Base-by-base conservation (phyloP, 176 grass and related monocot genomes). In the Oryza glumipatula region DNA sequence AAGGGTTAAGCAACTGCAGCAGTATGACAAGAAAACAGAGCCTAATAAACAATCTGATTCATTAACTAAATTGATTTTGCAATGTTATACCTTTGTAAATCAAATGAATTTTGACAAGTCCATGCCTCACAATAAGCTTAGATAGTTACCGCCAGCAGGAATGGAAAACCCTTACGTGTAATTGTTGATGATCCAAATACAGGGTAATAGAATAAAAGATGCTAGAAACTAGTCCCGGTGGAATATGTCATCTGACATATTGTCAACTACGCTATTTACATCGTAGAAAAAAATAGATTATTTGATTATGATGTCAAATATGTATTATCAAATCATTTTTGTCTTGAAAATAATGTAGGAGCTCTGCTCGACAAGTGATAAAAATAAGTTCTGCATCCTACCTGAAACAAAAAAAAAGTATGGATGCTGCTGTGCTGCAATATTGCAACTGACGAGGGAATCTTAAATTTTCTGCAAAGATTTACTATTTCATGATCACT, bases 251-350 rank as follows among this genome's bases (percentile, higher is more conserved):
- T 33, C 56, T 67, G 45, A 17, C 56, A 67, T 24, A 24, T 68
- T 38, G 11, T 13, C 23, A 78, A 54, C 56, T 52, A 87, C 4
- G 0, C 19, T 58, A 58, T 58, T 58, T 58, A 8, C 17, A 58
- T 58, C 5, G 5, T 6, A 21, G 1, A 58, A 8, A 23, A 60
- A 60, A 0, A 51, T 54, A 87, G 3, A 79, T 84, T 69, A 80
- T 60, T 54, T 68, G 24, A 88, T 67, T 78, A 47, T n/a, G 51
- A 77, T 67, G 11, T 21, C 78, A 88, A 79, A 44, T 10, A 52
- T 77, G 41, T 43, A 72, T 8, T 33, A 23, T 35, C 5, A 74
- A 67, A 78, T 79, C 61, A 17, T 44, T 32, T 85, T 24, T n/a
- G 21, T 26, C 36, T 36, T 10, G 1, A 73, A 83, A 66, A 11